Evolutionary conservation across 1,284 basidiomycete genomes (phyloP), one percentile per base, ranked within the genome.

Genomic region (Ceratobasidium sp.): DNA sequence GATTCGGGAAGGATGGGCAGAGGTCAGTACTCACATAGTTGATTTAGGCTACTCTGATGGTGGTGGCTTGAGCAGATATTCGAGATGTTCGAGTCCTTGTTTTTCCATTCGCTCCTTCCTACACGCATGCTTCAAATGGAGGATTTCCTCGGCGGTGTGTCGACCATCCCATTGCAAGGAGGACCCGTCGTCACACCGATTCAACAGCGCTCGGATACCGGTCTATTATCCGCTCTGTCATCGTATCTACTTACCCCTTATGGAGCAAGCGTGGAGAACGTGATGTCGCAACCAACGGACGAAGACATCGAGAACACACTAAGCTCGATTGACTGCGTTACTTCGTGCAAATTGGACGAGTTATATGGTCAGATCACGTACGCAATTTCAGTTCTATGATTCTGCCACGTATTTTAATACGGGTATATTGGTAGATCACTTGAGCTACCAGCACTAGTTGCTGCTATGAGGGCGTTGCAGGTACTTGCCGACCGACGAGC

Each of bases 241-340:
- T 98, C 96, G 0, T 99, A 99, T 82, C 87, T 99, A 75, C 91
- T 99, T 85, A 98, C 97, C 17, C 98, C 98, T 0, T 99, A 99
- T 81, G 88, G 89, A 31, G 83, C 89, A 27, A 90, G 88, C 79
- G 85, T 88, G 7, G 94, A 96, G 31, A 86, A 89, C 22, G 83
- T 91, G 17, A 88, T 95, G 1, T 93, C 95, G 11, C 91, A 94
- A 75, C 93, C 92, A 33, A 95, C 92, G 0, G 93, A 96, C 31
- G 88, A 93, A 33, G 97, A 99, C 79, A 86, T 99, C 24, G 98
- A 99, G 83, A 96, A 92, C 75, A 98, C 97, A 0, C 86, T 99
- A 8, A 97, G 94, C 77, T 94, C 98, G 0, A 93, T 98, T 60
- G 98, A 99, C 81, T 99, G 96, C 81, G 92, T 99, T 76, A 91